Evolutionary conservation across 192 early-diverging fungal species (phyloP).

Genomic region (Rhizoclosmatium globosum): DNA sequence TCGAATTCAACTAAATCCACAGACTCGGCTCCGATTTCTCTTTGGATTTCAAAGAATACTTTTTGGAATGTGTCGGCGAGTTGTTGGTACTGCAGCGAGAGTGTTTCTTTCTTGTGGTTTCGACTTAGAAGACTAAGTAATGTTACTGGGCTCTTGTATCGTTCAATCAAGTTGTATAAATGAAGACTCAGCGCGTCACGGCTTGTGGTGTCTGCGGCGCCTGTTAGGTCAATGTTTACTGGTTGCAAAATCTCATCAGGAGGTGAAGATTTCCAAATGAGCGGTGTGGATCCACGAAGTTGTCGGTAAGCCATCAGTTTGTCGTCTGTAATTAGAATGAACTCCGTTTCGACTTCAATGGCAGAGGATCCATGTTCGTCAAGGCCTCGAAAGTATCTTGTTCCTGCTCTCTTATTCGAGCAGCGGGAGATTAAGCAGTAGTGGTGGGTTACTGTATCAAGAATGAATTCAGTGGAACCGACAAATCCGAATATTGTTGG

Average conservation of each 20-base stretch:
- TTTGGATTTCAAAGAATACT: neutral
- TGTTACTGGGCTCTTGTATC: conserved; percentile 9
- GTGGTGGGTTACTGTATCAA: conserved; percentile 3
- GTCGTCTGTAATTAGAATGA: conserved; percentile 1
- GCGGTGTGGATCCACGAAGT: conserved; percentile 27
- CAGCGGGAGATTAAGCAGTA: conserved; percentile 27
- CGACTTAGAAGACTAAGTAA: conserved; percentile 24
- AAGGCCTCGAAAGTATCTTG: conserved; percentile 30
- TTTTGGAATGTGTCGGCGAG: conserved; percentile 22
- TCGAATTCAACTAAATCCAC: conserved; percentile 20
- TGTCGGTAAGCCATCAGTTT: conserved; percentile 26
- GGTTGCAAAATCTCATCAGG: conserved; percentile 26
- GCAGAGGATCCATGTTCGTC: conserved; percentile 28
- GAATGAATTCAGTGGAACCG: conserved; percentile 20
- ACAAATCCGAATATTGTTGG: conserved; percentile 33
- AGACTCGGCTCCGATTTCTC: neutral
- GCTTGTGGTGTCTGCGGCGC: neutral
- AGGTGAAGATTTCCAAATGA: conserved; percentile 18
- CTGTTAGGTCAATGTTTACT: conserved; percentile 9
- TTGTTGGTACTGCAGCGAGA: neutral
- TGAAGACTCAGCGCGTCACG: conserved; percentile 2
- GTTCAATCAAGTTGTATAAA: conserved; percentile 21
- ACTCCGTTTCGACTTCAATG: conserved; percentile 40
- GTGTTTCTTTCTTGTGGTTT: conserved; percentile 6
- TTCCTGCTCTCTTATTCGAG: conserved; percentile 29